Evolutionary conservation across 2,329 filamentous ascomycete species (phyloP).

Genomic region (Venturia oleaginea): DNA sequence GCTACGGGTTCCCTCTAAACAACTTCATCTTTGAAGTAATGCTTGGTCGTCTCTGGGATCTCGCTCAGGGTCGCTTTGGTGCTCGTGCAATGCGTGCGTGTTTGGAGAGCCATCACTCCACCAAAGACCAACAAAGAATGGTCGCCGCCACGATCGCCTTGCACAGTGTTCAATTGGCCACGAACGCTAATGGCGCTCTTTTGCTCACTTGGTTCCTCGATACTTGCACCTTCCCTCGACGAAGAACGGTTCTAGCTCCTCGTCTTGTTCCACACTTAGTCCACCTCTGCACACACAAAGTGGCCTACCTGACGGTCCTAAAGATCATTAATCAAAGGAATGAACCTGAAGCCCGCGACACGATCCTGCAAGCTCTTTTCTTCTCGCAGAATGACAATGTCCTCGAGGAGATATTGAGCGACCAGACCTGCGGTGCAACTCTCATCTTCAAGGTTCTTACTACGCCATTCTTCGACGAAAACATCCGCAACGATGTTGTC

Average conservation of each 20-base stretch:
- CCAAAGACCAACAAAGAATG: conserved; percentile 91
- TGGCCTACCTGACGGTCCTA: conserved; percentile 90
- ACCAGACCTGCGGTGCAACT: conserved; percentile 86
- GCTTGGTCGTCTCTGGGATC: conserved; percentile 87
- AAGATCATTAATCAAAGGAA: conserved; percentile 98
- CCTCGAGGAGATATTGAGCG: conserved; percentile 80
- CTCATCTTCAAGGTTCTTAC: conserved; percentile 98
- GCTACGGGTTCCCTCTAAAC: conserved; percentile 81
- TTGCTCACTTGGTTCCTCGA: conserved; percentile 96
- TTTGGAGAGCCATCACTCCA: conserved; percentile 88
- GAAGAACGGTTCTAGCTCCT: conserved; percentile 84
- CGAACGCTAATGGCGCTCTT: conserved; percentile 89
- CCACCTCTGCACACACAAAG: conserved; percentile 95
- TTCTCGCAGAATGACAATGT: conserved; percentile 80
- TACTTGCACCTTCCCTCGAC: conserved; percentile 89
- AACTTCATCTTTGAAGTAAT: conserved; percentile 98
- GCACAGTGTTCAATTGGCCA: conserved; percentile 91
- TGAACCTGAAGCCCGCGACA: conserved; percentile 84
- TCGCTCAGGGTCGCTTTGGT: conserved; percentile 86
- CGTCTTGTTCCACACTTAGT: conserved; percentile 87
- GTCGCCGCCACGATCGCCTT: conserved; percentile 91
- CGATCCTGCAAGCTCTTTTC: conserved; percentile 82
- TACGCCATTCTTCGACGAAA: conserved; percentile 93
- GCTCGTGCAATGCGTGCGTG: conserved; percentile 95
- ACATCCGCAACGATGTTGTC: conserved; percentile 75